A percentile compares a stretch with the other conserved stretches of the same genome.
phyloP scores from a whole-genome alignment of 768 basidiomycete species.

The Kondoa subrosea region DNA sequence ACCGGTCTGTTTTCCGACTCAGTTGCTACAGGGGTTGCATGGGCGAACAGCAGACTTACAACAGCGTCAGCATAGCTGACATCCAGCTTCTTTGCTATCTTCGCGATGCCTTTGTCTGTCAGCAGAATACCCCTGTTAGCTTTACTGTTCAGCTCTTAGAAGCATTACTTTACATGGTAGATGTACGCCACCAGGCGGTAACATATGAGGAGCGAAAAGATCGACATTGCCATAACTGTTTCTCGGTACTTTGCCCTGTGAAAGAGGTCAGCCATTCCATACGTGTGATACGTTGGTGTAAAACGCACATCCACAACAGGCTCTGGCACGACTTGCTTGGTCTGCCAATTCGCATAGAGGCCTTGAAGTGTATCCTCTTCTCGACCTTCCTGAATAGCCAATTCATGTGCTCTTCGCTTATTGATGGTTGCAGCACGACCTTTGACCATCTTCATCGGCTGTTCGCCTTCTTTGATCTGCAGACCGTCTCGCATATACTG shows the following conservation, averaged over 20 bases:
- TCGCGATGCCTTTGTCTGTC: conserved; percentile 66
- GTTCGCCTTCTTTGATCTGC: conserved; percentile 50
- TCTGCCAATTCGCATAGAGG: conserved; percentile 68
- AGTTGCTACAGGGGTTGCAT: conserved; percentile 12
- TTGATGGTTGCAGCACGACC: conserved; percentile 63
- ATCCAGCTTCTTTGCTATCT: conserved; percentile 68
- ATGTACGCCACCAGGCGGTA: conserved; percentile 70
- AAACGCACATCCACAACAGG: conserved; percentile 64
- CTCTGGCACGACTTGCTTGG: conserved; percentile 57
- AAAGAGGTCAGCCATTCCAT: background rate
- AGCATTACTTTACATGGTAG: conserved; percentile 57
- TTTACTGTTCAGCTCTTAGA: background rate
- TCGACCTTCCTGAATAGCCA: conserved; percentile 38
- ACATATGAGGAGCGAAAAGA: conserved; percentile 84
- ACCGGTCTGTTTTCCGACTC: conserved; percentile 46
- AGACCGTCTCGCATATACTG: conserved; percentile 87
- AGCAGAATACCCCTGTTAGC: background rate
- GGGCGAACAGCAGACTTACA: conserved; percentile 41
- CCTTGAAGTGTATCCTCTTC: conserved; percentile 60
- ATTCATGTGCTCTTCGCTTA: conserved; percentile 54
- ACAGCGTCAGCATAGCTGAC: conserved; percentile 91
- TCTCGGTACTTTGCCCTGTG: conserved; percentile 80
- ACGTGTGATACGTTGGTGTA: background rate
- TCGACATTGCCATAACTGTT: conserved; percentile 96
- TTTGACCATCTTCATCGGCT: conserved; percentile 81